Conservation (phyloP, 1,139 yeast species). For the Arxiozyma slooffiae region DNA sequence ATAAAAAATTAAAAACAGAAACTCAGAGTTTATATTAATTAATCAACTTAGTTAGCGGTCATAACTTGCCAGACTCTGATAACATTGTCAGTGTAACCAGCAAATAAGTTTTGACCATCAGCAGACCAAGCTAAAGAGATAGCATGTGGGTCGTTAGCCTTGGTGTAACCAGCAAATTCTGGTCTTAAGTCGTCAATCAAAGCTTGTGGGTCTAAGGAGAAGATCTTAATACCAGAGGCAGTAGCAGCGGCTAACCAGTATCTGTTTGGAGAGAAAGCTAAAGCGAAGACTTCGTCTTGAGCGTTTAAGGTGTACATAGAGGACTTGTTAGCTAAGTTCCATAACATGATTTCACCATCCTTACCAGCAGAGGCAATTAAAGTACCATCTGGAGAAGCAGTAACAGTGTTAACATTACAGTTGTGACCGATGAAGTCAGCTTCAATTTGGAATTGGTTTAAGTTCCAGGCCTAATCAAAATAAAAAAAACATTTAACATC, state of each 20-base stretch:
- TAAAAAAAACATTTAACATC: slow-evolving; percentile 7
- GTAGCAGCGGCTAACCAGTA: slow-evolving; percentile 99
- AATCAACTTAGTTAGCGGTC: slow-evolving; percentile 56
- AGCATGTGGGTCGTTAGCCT: slow-evolving; percentile 97
- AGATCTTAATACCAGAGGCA: slow-evolving; percentile 94
- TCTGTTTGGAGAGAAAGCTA: slow-evolving; percentile 99
- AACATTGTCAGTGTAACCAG: slow-evolving; percentile 99
- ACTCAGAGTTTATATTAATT: neutral
- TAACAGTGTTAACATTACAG: slow-evolving; percentile 95
- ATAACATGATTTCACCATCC: slow-evolving; percentile 97
- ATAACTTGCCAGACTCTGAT: slow-evolving; percentile 99
- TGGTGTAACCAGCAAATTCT: slow-evolving; percentile 83
- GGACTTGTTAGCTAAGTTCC: slow-evolving; percentile 89
- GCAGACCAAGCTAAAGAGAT: slow-evolving; percentile 99
- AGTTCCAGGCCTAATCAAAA: slow-evolving; percentile 75
- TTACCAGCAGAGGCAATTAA: slow-evolving; percentile 99
- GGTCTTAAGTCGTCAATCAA: slow-evolving; percentile 98
- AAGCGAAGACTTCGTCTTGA: slow-evolving; percentile 94
- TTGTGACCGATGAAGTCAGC: slow-evolving; percentile 99
- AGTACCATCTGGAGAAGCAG: slow-evolving; percentile 99
- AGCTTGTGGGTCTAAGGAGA: slow-evolving; percentile 92
- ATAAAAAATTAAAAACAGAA: neutral
- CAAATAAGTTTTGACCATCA: slow-evolving; percentile 98
- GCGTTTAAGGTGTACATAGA: slow-evolving; percentile 92
- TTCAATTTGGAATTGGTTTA: slow-evolving; percentile 72